Evolutionary conservation across 352 stramenopile species (phyloP), one percentile per base, ranked within the genome.

Genomic region (Phytopythium litorale): DNA sequence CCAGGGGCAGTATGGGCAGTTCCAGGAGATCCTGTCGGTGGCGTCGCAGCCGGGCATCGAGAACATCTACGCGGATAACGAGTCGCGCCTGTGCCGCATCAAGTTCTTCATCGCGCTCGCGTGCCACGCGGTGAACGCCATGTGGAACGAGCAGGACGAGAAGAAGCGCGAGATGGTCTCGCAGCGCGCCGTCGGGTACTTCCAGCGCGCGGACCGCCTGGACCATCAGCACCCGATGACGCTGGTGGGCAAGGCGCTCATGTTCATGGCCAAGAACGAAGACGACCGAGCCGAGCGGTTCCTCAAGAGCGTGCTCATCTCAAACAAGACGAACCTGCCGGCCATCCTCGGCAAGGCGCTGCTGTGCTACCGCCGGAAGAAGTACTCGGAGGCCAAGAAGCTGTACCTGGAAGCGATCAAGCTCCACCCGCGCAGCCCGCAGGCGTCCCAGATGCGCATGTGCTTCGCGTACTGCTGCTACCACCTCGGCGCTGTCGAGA

Each of bases 391-490:
- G n/a, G 91, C 94, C 37, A 96, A 97, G 71, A 92, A 97, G 58
- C 74, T 97, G 28, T 99, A 98, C 67, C 78, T 94, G 21, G 87
- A 98, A 40, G 97, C 96, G 0, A 98, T 99, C 62, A 92, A 91
- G 63, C 65, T 98, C 45, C 97, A 98, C 64, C 96, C 97, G 19
- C 73, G 83, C 49, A 97, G 88, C 48, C 89, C 91, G n/a, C 85
- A 95, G 62, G 87, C 86, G 28, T 89, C 94, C 11, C 80, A 88
- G 13, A 96, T 98, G 71, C 87, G 97, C 59, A 98, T 99, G 69
- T 97, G 92, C 66, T 98, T 98, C 74, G 96, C 95, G 7, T 96
- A 98, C 68, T 98, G 94, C 59, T 99, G 91, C 64, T 98, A 98
- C 66, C 88, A 96, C 62, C 81, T 98, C 49, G 96, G 96, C 48